Percentiles rank a stretch among this genome's conserved stretches.
Conservation (phyloP, 1,284 basidiomycete genomes). For the Ceratobasidium sp. region DNA sequence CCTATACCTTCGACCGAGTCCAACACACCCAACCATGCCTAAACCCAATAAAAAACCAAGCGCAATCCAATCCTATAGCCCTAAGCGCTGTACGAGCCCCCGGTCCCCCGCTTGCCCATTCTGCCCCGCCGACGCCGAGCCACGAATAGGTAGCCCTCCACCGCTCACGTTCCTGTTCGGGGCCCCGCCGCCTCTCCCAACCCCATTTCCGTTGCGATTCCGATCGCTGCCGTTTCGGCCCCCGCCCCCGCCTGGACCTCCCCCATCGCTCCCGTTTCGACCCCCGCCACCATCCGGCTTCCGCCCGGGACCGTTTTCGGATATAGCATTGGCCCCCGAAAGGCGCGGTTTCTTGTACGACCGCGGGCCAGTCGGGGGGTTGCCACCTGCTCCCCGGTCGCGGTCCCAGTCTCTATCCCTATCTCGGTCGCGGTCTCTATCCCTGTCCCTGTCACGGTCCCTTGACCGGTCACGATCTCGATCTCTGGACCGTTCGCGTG, state of each 20-base stretch:
- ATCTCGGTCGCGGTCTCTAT: constrained; percentile 23
- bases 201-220: constrained; percentile 18
- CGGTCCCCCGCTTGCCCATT: constrained; percentile 39
- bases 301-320: constrained; percentile 2
- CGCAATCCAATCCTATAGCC: constrained; percentile 23
- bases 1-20: constrained; percentile 9
- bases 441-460: constrained; percentile 18
- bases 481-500: constrained; percentile 33
- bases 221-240: constrained; percentile 30
- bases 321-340: constrained; percentile 53
- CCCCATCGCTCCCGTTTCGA: constrained; percentile 23
- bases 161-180: constrained; percentile 1
- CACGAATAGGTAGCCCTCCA: constrained; percentile 28
- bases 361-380: constrained; percentile 77
- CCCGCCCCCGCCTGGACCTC: neutral
- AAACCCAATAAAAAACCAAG: constrained; percentile 7
- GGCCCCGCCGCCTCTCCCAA: constrained; percentile 13
- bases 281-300: constrained; percentile 32
- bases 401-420: constrained; percentile 39
- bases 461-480: constrained; percentile 17
- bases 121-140: constrained; percentile 19
- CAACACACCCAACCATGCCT: constrained; percentile 16
- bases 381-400: constrained; percentile 36
- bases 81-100: constrained; percentile 34
- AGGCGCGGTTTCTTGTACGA: constrained; percentile 80